Evolutionary conservation across 2,329 filamentous ascomycete species (phyloP).

Genomic region (Erysiphe pisi): DNA sequence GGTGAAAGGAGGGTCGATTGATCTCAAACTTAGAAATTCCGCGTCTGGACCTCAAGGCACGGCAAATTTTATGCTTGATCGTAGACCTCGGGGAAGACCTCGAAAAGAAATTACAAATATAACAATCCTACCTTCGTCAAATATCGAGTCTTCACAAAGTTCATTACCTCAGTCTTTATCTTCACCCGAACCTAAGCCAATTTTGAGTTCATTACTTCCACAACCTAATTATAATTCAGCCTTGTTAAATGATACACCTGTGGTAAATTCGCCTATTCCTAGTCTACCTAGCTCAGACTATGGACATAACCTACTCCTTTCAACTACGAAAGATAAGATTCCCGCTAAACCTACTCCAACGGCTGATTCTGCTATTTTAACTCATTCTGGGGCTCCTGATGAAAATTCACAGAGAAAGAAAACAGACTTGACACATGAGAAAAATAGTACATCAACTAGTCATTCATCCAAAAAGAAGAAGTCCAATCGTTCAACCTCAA

Average conservation of each 20-base stretch:
- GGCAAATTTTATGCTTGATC: background rate
- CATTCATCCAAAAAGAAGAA: no score
- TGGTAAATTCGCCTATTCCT: background rate
- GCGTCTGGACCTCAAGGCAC: constrained; percentile 19
- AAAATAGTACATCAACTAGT: no score
- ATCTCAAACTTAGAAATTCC: constrained; percentile 24
- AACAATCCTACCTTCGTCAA: background rate
- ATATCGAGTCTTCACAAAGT: background rate
- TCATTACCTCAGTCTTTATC: background rate
- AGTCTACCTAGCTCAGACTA: background rate
- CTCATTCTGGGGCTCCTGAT: background rate
- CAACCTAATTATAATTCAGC: background rate
- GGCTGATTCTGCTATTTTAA: background rate
- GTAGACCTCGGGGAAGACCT: constrained; percentile 8
- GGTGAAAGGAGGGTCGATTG: background rate
- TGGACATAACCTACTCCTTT: background rate
- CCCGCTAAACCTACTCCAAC: background rate
- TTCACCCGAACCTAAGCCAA: background rate
- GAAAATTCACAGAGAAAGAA: background rate
- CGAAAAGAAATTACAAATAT: background rate
- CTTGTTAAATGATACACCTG: background rate
- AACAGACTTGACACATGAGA: background rate
- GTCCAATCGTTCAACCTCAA: no score
- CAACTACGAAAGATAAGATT: background rate
- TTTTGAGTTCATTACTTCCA: background rate